A percentile compares a stretch with the other conserved stretches of the same genome.
Evolutionary conservation across 1,284 basidiomycete species (phyloP).

Genomic region (Mixia osmundae): DNA sequence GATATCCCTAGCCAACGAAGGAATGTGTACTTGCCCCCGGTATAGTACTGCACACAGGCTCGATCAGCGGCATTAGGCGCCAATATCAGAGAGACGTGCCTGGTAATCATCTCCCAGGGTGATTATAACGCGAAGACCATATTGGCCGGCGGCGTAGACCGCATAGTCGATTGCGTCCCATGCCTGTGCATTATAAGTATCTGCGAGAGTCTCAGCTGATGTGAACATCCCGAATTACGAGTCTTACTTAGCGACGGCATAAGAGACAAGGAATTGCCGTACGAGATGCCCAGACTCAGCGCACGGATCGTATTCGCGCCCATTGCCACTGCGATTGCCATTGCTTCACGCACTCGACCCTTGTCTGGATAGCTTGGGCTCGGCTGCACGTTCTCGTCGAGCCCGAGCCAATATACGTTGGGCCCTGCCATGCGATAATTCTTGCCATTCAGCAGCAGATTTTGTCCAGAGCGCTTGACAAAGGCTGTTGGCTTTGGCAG

Average conservation of each 20-base stretch:
- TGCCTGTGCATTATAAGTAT: slow-evolving; percentile 19
- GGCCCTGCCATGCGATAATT: slow-evolving; percentile 16
- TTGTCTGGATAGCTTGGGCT: slow-evolving; percentile 19
- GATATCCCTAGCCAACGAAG: slow-evolving; percentile 14
- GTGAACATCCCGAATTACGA: slow-evolving; percentile 22
- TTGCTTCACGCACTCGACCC: slow-evolving; percentile 18
- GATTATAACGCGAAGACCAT: no score
- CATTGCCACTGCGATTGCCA: slow-evolving; percentile 21
- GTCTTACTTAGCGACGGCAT: slow-evolving; percentile 20
- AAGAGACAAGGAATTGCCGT: no score
- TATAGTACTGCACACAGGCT: no score
- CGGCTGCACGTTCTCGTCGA: slow-evolving; percentile 19
- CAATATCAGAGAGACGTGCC: no score
- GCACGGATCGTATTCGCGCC: no score
- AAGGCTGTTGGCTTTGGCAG: no score
- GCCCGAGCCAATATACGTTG: slow-evolving; percentile 18
- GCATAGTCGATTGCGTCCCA: slow-evolving; percentile 23
- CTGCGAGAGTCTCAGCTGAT: slow-evolving; percentile 20
- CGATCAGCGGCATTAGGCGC: no score
- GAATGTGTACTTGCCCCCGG: slow-evolving; percentile 9
- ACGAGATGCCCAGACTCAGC: no score
- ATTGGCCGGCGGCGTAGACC: slow-evolving; percentile 19
- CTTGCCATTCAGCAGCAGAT: slow-evolving; percentile 8
- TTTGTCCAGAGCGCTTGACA: slow-evolving; percentile 9
- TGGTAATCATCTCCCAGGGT: no score